Conservation (phyloP, 139 green algal genomes). For the Auxenochlorella pyrenoidosa region DNA sequence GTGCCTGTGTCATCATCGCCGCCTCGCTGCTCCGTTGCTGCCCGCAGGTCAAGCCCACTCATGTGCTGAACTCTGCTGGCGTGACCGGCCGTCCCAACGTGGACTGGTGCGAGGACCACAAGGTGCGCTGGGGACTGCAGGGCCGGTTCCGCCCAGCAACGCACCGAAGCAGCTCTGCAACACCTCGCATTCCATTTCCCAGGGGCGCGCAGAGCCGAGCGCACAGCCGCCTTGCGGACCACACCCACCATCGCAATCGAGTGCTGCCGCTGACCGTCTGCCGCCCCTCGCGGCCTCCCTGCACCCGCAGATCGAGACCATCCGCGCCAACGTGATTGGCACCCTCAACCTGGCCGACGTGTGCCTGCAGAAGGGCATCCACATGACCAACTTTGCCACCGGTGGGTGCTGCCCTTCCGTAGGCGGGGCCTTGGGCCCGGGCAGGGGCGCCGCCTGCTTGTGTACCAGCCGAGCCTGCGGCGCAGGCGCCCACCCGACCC, state of each 20-base stretch:
- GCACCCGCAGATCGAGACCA: conserved; percentile 84
- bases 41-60: conserved; percentile 89
- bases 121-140: conserved; percentile 52
- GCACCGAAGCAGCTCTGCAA: not conserved
- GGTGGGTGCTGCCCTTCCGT: conserved; percentile 16
- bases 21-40: not conserved
- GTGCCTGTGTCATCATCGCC: not conserved
- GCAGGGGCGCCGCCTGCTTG: no score
- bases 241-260: no score
- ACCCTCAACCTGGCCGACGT: conserved; percentile 93
- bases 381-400: conserved; percentile 97
- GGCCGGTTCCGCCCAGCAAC: not conserved
- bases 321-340: conserved; percentile 95
- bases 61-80: conserved; percentile 95
- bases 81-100: conserved; percentile 97
- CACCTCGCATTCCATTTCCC: no score
- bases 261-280: no score
- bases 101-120: conserved; percentile 99
- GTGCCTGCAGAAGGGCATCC: conserved; percentile 69
- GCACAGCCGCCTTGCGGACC: not conserved
- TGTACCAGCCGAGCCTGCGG: no score
- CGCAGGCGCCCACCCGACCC: no score
- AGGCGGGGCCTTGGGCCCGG: no score
- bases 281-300: no score
- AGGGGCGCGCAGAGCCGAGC: no score